Conservation (phyloP, 345 rosid species). For the Melastoma malabathricum region DNA sequence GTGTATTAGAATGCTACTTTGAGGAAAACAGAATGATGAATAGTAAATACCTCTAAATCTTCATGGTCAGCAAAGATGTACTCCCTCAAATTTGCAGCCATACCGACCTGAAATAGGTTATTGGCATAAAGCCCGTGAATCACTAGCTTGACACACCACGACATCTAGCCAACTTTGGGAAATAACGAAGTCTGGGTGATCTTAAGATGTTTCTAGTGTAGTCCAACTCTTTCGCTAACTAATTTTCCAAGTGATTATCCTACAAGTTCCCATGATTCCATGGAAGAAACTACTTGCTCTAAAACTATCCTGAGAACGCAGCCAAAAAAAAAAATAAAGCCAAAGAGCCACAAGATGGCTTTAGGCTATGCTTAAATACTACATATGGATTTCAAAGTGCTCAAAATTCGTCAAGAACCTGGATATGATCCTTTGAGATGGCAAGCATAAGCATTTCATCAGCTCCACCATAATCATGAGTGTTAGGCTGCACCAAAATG, state of each 20-base stretch:
- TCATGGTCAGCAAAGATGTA: slow-evolving; percentile 45
- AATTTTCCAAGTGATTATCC: too few species aligned
- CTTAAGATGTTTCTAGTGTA: too few species aligned
- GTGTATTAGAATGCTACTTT: neutral
- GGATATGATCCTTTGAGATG: slow-evolving; percentile 68
- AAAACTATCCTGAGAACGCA: too few species aligned
- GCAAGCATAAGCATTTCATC: slow-evolving; percentile 59
- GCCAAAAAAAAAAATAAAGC: too few species aligned
- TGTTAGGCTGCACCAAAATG: slow-evolving; percentile 49
- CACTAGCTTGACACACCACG: neutral
- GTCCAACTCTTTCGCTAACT: too few species aligned
- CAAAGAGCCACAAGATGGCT: too few species aligned
- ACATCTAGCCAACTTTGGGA: too few species aligned
- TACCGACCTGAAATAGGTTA: slow-evolving; percentile 41
- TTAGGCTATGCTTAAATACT: too few species aligned
- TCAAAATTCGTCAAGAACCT: slow-evolving; percentile 25
- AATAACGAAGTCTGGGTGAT: too few species aligned
- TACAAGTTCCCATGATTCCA: too few species aligned
- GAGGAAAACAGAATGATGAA: neutral
- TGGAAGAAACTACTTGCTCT: too few species aligned
- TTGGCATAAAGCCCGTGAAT: neutral
- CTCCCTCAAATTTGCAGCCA: slow-evolving; percentile 84
- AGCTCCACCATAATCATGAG: slow-evolving; percentile 71
- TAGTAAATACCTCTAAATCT: slow-evolving; percentile 49
- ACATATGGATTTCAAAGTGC: too few species aligned